A percentile compares a stretch with the other conserved stretches of the same genome.
Conservation (phyloP, 805 yeast genomes). For the Babjeviella inositovora region DNA sequence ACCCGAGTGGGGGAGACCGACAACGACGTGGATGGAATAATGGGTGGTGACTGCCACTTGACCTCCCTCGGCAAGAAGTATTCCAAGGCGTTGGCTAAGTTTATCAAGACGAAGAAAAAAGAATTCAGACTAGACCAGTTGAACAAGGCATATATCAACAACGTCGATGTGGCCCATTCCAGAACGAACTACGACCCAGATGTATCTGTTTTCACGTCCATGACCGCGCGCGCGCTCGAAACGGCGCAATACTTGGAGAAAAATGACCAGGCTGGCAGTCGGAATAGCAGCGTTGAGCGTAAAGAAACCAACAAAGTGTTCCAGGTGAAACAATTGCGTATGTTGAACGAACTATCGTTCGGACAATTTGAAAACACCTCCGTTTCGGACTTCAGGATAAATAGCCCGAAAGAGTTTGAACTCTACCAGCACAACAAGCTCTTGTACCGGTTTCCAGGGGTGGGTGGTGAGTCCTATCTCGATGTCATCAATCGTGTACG, state of each 20-base stretch:
- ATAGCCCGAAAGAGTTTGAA: constrained; percentile 9
- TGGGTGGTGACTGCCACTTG: constrained; percentile 15
- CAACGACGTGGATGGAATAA: constrained; percentile 7
- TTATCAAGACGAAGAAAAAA: constrained; percentile 13
- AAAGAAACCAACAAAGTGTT: too few species aligned
- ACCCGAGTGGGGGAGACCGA: constrained; percentile 15
- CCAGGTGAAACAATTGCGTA: constrained; percentile 12
- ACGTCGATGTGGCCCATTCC: constrained; percentile 7
- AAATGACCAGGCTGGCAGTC: too few species aligned
- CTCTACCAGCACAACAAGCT: constrained; percentile 12
- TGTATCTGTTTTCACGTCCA: constrained; percentile 17
- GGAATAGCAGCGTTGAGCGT: too few species aligned
- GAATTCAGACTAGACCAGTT: constrained; percentile 14
- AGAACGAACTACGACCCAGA: constrained; percentile 7
- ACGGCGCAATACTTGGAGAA: constrained; percentile 13
- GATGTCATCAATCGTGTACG: constrained; percentile 15
- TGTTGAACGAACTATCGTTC: constrained; percentile 15
- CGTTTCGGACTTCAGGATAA: constrained; percentile 10
- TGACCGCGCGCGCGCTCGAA: constrained; percentile 11
- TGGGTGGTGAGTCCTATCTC: constrained; percentile 18
- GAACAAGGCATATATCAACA: constrained; percentile 13
- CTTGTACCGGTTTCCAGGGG: constrained; percentile 15
- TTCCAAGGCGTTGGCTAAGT: constrained; percentile 15
- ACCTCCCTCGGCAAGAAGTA: constrained; percentile 11
- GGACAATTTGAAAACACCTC: constrained; percentile 14